Percentiles rank a stretch among this genome's conserved stretches.
Evolutionary conservation across 441 rosid genomes (phyloP).

Genomic region (Adansonia gregorii): DNA sequence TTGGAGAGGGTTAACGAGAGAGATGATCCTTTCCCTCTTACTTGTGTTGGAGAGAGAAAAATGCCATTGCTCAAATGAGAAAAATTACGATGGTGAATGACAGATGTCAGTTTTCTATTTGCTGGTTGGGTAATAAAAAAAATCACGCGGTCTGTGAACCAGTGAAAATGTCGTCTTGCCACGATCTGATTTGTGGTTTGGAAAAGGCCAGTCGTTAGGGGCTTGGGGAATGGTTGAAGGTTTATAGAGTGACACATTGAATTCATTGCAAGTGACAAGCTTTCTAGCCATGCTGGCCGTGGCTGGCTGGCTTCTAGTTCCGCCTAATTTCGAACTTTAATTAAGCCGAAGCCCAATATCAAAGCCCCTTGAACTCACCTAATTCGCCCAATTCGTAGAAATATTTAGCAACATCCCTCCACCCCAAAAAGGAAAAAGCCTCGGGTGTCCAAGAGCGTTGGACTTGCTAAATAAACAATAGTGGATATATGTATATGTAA

Average conservation of each 20-base stretch:
- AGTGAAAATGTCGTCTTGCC: background rate
- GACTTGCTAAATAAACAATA: no score
- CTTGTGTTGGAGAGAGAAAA: conserved; percentile 1
- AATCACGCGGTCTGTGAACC: background rate
- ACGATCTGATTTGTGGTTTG: background rate
- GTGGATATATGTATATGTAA: no score
- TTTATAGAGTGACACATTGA: conserved; percentile 11
- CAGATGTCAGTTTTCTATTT: background rate
- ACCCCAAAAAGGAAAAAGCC: no score
- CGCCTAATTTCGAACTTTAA: no score
- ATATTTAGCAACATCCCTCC: no score
- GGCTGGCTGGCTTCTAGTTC: background rate
- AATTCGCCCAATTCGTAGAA: no score
- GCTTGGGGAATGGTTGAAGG: conserved; percentile 5
- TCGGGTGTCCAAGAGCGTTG: no score
- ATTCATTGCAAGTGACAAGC: background rate
- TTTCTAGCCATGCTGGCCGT: background rate
- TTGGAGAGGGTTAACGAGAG: conserved; percentile 21
- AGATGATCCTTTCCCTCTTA: conserved; percentile 14
- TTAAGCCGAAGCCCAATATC: no score
- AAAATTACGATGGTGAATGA: conserved; percentile 33
- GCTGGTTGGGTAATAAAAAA: background rate
- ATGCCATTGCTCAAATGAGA: background rate
- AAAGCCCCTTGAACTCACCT: no score
- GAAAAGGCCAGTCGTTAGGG: background rate